Conservation (phyloP, 1,284 basidiomycete species). For the Anthracocystis walkeri region DNA sequence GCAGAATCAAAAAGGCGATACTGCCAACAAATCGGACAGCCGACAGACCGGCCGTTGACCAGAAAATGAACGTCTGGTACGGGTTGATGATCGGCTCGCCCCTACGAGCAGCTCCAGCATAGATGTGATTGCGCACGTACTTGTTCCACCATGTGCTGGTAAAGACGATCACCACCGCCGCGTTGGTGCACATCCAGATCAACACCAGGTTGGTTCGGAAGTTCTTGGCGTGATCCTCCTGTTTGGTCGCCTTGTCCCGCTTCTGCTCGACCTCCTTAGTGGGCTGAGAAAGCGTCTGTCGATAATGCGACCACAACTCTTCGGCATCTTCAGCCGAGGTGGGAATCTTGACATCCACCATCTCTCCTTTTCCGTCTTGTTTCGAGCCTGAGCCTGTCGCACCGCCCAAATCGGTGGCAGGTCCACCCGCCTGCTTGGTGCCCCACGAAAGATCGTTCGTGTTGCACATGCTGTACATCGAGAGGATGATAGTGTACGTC, state of each 20-base stretch:
- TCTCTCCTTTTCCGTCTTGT: slow-evolving; percentile 47
- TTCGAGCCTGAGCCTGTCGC: slow-evolving; percentile 48
- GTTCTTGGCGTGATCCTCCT: slow-evolving; percentile 72
- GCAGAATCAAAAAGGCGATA: slow-evolving; percentile 45
- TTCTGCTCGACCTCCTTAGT: slow-evolving; percentile 36
- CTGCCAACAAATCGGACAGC: slow-evolving; percentile 53
- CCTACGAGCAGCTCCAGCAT: slow-evolving; percentile 18
- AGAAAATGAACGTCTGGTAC: slow-evolving; percentile 50
- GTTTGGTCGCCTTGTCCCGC: slow-evolving; percentile 58
- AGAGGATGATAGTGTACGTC: slow-evolving; percentile 65
- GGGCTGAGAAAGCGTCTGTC: slow-evolving; percentile 59
- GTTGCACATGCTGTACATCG: slow-evolving; percentile 68
- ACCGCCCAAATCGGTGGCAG: slow-evolving; percentile 61
- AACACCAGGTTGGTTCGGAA: slow-evolving; percentile 93
- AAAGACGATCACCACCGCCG: slow-evolving; percentile 58
- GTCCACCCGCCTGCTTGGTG: slow-evolving; percentile 65
- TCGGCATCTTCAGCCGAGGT: slow-evolving; percentile 62
- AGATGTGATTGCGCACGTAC: slow-evolving; percentile 43
- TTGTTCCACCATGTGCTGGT: slow-evolving; percentile 53
- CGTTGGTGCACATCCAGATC: slow-evolving; percentile 75
- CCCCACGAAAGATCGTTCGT: slow-evolving; percentile 66
- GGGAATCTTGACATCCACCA: slow-evolving; percentile 66
- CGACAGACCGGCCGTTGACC: slow-evolving; percentile 50
- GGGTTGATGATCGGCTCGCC: slow-evolving; percentile 47
- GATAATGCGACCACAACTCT: slow-evolving; percentile 65